Base-by-base conservation (phyloP, 2,329 filamentous ascomycete species). In the Aphanoascus verrucosus region DNA sequence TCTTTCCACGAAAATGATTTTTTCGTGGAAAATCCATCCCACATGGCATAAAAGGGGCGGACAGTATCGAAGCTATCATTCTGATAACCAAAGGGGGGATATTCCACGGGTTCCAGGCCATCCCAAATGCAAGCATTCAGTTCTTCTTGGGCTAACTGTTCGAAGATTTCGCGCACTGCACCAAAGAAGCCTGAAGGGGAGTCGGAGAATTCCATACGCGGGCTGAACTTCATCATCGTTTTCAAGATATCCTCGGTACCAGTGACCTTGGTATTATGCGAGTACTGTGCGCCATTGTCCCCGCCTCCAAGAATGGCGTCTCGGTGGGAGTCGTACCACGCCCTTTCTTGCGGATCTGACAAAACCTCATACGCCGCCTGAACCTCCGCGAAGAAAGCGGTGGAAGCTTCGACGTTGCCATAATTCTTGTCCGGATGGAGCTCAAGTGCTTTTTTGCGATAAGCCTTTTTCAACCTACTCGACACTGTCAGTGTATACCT, bases 251-350 rank as follows among this genome's bases (percentile, higher is more conserved):
- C 88, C 46, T 88, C 82, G 11, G 87, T 79, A 1, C 86, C 88
- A 6, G 88, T 95, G 58, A 94, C 76, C 49, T 80, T 81, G 57
- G 88, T 78, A 64, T 88, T 84, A 60, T 84, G 72, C 43, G 84
- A 82, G 60, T 81, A 82, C 52, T 80, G 74, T 35, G 75, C 76
- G 45, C 72, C 69, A 8, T 60, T 63, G 43, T 68, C 80, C 54
- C 80, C 77, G 38, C 84, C 85, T 31, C 80, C 79, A 57, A 97
- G 73, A 57, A 97, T 94, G 49, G 86, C 83, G 61, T 89, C 84
- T 56, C 88, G 84, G 66, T 98, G 93, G 2, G 89, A 89, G 70
- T 98, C 91, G 72, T 98, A 98, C 93, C 93, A 98, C 32, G 90
- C 85, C 61, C 93, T 82, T 68, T 98, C 93, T 67, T 98, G 91